Percentiles rank a stretch among this genome's conserved stretches.
These are phyloP conservation scores for Thelonectria rubi DNA, from an alignment of 2,329 filamentous ascomycete species.

Conservation along the genomic window DNA sequence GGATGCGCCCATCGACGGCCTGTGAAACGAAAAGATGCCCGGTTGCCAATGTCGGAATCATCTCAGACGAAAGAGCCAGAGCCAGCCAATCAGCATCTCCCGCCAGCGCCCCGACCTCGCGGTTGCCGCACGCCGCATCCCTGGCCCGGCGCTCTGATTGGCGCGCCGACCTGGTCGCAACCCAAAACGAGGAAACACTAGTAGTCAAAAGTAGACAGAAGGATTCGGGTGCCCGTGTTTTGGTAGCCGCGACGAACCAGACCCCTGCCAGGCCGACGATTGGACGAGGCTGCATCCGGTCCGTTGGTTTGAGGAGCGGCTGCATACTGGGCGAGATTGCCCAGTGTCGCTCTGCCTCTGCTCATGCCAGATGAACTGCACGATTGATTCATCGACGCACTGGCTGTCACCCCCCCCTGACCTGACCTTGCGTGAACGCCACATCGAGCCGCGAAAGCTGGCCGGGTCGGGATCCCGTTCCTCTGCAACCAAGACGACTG, in stretches of 20 bases:
- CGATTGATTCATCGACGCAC: neutral
- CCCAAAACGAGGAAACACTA: too few species aligned
- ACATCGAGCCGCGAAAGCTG: neutral
- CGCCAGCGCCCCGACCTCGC: neutral
- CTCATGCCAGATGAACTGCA: conserved; percentile 1
- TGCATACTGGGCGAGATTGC: conserved; percentile 45
- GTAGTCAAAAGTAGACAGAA: too few species aligned
- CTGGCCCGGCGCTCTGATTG: conserved; percentile 10
- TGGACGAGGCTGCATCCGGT: conserved; percentile 32
- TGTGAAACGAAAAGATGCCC: conserved; percentile 12
- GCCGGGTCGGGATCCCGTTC: neutral
- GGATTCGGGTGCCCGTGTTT: too few species aligned
- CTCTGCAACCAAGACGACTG: neutral
- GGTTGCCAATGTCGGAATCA: neutral
- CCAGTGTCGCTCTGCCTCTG: neutral
- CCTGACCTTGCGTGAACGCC: neutral
- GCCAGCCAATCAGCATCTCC: conserved; percentile 18
- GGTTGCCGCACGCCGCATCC: conserved; percentile 20
- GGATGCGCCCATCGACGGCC: conserved; percentile 16
- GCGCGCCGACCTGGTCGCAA: conserved; percentile 8
- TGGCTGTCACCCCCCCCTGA: neutral
- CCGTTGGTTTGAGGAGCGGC: conserved; percentile 39
- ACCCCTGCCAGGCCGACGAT: conserved; percentile 29
- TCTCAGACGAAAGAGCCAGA: conserved; percentile 30
- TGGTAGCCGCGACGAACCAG: conserved; percentile 25